These are phyloP conservation scores for Neonectria magnoliae DNA, from an alignment of 2,329 filamentous ascomycete genomes.

Conservation along the genomic window DNA sequence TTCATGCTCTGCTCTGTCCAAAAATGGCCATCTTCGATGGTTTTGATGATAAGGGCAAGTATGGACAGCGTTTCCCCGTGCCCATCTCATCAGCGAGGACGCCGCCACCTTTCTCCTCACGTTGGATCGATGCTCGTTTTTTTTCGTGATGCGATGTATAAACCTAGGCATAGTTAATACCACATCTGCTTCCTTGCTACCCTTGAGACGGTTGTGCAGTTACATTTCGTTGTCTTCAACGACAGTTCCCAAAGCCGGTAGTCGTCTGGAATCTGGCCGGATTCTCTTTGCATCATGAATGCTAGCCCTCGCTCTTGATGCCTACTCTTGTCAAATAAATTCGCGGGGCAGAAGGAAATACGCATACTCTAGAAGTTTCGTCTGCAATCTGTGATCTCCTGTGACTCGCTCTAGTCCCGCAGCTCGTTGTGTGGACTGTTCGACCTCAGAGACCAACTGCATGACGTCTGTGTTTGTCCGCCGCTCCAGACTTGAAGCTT, in stretches of 20 bases:
- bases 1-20: slow-evolving; percentile 47
- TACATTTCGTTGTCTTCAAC: slow-evolving; percentile 43
- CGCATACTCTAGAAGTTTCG: slow-evolving; percentile 39
- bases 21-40: slow-evolving; percentile 47
- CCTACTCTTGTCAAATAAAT: slow-evolving; percentile 42
- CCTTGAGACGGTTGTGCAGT: not conserved
- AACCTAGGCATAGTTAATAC: slow-evolving; percentile 39
- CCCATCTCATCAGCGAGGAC: slow-evolving; percentile 72
- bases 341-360: not conserved
- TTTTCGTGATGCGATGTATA: slow-evolving; percentile 53
- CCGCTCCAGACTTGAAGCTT: not conserved
- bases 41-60: slow-evolving; percentile 58
- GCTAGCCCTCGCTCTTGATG: slow-evolving; percentile 51
- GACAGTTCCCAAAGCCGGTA: slow-evolving; percentile 47
- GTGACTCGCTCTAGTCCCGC: slow-evolving; percentile 29
- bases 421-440: slow-evolving; percentile 33
- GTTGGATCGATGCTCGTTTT: slow-evolving; percentile 40
- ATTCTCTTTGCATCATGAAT: slow-evolving; percentile 53
- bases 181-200: not conserved
- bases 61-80: slow-evolving; percentile 65
- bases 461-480: not conserved
- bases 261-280: slow-evolving; percentile 43
- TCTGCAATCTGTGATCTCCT: slow-evolving; percentile 37
- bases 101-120: slow-evolving; percentile 52
- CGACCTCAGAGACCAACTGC: slow-evolving; percentile 28